A percentile compares a stretch with the other conserved stretches of the same genome.
phyloP scores from a whole-genome alignment of 2,329 filamentous ascomycete species.

The Diatrype stigma region DNA sequence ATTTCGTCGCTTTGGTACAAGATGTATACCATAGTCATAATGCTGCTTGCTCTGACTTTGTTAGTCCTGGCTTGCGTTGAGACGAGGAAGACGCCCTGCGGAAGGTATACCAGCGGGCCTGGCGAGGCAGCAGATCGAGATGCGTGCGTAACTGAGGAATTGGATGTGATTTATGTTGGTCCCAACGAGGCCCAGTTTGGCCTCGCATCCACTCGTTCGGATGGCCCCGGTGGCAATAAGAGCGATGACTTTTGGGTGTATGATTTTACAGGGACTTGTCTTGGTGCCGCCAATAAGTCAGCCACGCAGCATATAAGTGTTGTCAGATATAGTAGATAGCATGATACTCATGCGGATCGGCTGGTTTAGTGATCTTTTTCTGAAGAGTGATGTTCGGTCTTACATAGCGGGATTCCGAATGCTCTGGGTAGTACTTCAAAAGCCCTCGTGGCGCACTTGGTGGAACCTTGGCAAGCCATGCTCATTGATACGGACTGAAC shows the following conservation, averaged over 20 bases:
- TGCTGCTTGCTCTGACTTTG: slow-evolving; percentile 12
- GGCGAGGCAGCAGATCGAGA: neutral
- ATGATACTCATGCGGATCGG: too few relatives aligned
- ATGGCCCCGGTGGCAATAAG: neutral
- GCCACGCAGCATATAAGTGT: too few relatives aligned
- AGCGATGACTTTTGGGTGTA: neutral
- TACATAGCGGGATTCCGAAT: neutral
- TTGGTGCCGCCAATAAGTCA: neutral
- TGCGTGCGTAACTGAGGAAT: neutral
- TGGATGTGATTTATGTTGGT: neutral
- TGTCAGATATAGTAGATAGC: too few relatives aligned
- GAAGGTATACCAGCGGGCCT: slow-evolving; percentile 13
- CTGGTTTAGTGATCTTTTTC: too few relatives aligned
- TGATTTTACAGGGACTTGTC: neutral
- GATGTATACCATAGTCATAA: slow-evolving; percentile 14
- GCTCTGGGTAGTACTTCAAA: neutral
- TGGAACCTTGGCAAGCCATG: slow-evolving; percentile 6
- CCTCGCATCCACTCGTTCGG: neutral
- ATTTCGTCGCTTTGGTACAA: slow-evolving; percentile 20
- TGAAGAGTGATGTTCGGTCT: too few relatives aligned
- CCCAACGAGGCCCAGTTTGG: neutral
- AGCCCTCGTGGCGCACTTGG: slow-evolving; percentile 2
- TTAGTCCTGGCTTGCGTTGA: slow-evolving; percentile 16
- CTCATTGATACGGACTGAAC: neutral
- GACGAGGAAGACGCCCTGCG: slow-evolving; percentile 16